Evolutionary conservation across 306 rosid genomes (phyloP).

Genomic region (Vicia sativa): DNA sequence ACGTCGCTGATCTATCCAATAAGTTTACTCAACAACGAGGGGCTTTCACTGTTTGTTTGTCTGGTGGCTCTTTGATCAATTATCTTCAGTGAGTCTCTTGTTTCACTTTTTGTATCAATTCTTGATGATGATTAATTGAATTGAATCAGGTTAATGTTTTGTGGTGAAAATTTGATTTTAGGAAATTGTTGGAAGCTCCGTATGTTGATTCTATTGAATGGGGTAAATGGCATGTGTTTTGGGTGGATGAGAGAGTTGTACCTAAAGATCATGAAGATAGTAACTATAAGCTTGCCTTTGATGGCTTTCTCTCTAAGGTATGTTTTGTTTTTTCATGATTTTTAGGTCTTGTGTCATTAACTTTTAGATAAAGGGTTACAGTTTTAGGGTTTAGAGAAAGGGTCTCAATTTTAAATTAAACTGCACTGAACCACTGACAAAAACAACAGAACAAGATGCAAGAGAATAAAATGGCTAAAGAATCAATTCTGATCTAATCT

Average conservation of each 20-base stretch:
- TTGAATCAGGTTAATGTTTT: not conserved
- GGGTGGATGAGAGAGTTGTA: slow-evolving; percentile 95
- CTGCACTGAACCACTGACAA: not conserved
- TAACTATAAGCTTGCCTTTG: slow-evolving; percentile 90
- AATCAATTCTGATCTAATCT: not conserved
- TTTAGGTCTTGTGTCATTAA: slow-evolving; percentile 6
- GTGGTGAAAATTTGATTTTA: slow-evolving; percentile 37
- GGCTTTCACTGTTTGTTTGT: slow-evolving; percentile 73
- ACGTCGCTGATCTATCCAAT: slow-evolving; percentile 76
- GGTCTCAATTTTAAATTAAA: not conserved
- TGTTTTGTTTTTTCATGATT: not conserved
- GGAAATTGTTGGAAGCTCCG: slow-evolving; percentile 81
- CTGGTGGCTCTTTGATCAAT: slow-evolving; percentile 86
- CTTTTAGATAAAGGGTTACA: not conserved
- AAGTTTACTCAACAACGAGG: slow-evolving; percentile 67
- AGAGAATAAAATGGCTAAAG: too few relatives aligned
- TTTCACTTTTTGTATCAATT: not conserved
- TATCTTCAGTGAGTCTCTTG: slow-evolving; percentile 52
- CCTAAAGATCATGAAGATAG: slow-evolving; percentile 91
- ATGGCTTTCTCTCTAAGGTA: slow-evolving; percentile 90
- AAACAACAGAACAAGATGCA: not conserved
- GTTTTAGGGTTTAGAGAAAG: too few relatives aligned
- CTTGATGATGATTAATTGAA: not conserved
- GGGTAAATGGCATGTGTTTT: slow-evolving; percentile 89
- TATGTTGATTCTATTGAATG: slow-evolving; percentile 70